Conservation (phyloP, 2,329 filamentous ascomycete species). For the Neurospora sp. region DNA sequence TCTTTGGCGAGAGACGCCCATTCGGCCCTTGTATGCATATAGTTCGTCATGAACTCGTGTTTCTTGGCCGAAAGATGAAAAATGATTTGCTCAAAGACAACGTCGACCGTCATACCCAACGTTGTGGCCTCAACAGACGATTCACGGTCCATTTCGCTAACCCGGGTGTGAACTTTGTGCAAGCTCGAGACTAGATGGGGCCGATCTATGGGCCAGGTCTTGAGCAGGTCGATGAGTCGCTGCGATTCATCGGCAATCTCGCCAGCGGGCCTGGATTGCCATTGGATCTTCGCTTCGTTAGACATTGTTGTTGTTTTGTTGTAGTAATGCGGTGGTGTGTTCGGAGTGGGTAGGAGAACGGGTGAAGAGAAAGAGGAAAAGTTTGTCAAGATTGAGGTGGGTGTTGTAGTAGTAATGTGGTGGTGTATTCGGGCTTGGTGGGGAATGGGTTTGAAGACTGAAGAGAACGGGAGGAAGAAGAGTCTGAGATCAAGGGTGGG, state of each 20-base stretch:
- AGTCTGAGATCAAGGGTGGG: not conserved
- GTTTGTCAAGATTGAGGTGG: no score
- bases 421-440: not conserved
- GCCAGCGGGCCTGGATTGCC: not conserved
- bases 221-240: not conserved
- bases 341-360: not conserved
- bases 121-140: no score
- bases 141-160: not conserved
- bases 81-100: no score
- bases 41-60: no score
- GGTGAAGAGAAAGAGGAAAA: not conserved
- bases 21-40: no score
- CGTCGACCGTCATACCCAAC: no score
- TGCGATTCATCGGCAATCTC: not conserved
- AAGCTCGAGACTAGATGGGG: no score
- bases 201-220: no score
- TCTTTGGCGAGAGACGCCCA: no score
- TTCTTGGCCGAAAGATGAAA: no score
- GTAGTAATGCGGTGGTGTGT: not conserved
- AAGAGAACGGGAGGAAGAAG: not conserved
- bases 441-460: not conserved
- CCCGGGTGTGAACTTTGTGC: not conserved
- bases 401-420: no score
- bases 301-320: not conserved
- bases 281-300: rapidly evolving